These are phyloP conservation scores for Myxozyma melibiosi DNA, from an alignment of 805 yeast genomes.

Conservation along the genomic window DNA sequence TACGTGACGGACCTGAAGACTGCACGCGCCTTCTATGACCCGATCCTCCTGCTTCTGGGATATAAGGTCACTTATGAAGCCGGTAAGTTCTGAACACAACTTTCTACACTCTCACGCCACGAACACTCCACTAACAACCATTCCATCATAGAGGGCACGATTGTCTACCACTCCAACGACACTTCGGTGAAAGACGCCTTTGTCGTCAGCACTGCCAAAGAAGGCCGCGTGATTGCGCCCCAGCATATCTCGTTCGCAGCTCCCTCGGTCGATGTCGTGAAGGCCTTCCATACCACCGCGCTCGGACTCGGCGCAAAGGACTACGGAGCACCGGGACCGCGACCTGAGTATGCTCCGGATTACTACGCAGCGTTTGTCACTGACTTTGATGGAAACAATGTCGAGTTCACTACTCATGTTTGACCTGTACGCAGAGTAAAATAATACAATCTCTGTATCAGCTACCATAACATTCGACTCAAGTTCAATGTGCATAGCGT, in stretches of 20 bases:
- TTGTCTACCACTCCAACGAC: too few relatives aligned
- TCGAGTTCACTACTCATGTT: slow-evolving; percentile 8
- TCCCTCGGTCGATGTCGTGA: not conserved
- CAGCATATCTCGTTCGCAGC: slow-evolving; percentile 11
- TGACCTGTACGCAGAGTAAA: too few relatives aligned
- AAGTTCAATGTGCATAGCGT: too few relatives aligned
- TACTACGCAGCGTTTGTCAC: slow-evolving; percentile 18
- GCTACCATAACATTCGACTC: too few relatives aligned
- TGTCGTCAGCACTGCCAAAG: not conserved
- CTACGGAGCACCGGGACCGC: slow-evolving; percentile 13
- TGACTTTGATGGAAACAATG: slow-evolving; percentile 16
- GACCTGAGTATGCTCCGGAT: slow-evolving; percentile 10
- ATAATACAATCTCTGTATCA: too few relatives aligned
- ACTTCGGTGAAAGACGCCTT: not conserved
- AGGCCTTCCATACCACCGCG: slow-evolving; percentile 8
- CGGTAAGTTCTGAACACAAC: too few relatives aligned
- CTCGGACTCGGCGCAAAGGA: slow-evolving; percentile 9
- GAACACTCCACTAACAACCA: not conserved
- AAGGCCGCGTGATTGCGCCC: not conserved
- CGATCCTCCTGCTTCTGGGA: slow-evolving; percentile 8
- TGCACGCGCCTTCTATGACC: slow-evolving; percentile 16
- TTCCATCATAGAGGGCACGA: too few relatives aligned
- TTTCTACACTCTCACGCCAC: not conserved
- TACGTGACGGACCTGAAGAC: slow-evolving; percentile 3
- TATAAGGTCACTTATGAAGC: not conserved